Conservation (phyloP, 768 basidiomycete genomes). For the Hericium coralloides region DNA sequence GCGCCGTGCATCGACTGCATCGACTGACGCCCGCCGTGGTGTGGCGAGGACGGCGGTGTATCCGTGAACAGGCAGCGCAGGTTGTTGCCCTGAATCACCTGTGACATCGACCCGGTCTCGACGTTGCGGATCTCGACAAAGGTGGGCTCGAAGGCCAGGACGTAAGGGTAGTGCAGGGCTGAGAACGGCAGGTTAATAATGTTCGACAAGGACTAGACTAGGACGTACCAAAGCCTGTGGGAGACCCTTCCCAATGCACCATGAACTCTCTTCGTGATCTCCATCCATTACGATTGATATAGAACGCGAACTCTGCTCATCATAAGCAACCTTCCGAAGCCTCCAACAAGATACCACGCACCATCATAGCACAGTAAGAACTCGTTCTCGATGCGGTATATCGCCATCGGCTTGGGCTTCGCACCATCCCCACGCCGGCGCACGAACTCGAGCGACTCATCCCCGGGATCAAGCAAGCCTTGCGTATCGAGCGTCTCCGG, state of each 20-base stretch:
- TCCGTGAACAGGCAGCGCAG: slow-evolving; percentile 89
- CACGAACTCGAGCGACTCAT: slow-evolving; percentile 88
- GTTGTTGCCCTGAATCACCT: slow-evolving; percentile 92
- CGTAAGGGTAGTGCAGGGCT: slow-evolving; percentile 96
- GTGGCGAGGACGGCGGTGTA: slow-evolving; percentile 79
- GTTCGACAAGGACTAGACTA: not conserved
- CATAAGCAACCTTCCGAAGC: not conserved
- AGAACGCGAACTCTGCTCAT: slow-evolving; percentile 88
- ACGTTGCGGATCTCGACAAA: slow-evolving; percentile 97
- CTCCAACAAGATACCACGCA: slow-evolving; percentile 27
- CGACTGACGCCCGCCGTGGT: slow-evolving; percentile 24
- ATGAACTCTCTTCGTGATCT: slow-evolving; percentile 86
- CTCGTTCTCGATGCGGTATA: slow-evolving; percentile 94
- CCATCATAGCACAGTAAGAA: slow-evolving; percentile 98
- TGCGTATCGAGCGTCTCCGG: slow-evolving; percentile 96
- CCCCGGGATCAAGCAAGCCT: slow-evolving; percentile 87
- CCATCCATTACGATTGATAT: slow-evolving; percentile 95
- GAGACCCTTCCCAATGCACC: slow-evolving; percentile 94
- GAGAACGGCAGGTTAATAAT: slow-evolving; percentile 1
- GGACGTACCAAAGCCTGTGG: slow-evolving; percentile 87
- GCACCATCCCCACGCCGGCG: slow-evolving; percentile 75
- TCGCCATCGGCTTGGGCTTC: slow-evolving; percentile 88
- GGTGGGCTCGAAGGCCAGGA: slow-evolving; percentile 91
- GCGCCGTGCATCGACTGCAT: slow-evolving; percentile 4
- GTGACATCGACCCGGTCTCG: slow-evolving; percentile 82